phyloP scores from a whole-genome alignment of 169 alveolate genomes.

The Eimeria praecox region DNA sequence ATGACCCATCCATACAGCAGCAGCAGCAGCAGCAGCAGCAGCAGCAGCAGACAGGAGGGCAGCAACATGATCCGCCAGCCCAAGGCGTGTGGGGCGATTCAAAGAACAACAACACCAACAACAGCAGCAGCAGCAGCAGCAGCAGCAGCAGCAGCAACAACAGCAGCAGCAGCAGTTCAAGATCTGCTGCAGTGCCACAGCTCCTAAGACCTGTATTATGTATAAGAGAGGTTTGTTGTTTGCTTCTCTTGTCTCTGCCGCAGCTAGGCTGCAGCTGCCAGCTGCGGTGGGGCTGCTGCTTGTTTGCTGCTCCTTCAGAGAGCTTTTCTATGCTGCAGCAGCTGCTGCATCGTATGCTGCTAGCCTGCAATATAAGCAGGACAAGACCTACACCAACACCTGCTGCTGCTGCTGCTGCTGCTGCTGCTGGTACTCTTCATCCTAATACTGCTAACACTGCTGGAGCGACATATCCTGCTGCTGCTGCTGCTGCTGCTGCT shows the following conservation, averaged over 20 bases:
- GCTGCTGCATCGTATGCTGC: slow-evolving; percentile 72
- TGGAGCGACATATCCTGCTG: not conserved
- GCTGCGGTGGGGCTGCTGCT: slow-evolving; percentile 43
- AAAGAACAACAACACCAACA: not conserved
- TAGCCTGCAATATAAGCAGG: slow-evolving; percentile 71
- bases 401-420: slow-evolving; percentile 70
- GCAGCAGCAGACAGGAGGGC: slow-evolving; percentile 24
- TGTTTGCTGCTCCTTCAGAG: slow-evolving; percentile 55
- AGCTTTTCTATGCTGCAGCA: slow-evolving; percentile 66
- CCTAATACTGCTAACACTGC: not conserved
- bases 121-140: not conserved
- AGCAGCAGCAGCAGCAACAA: slow-evolving; percentile 35
- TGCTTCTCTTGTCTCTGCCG: slow-evolving; percentile 29
- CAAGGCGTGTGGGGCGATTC: not conserved
- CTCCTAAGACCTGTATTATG: slow-evolving; percentile 48
- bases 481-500: slow-evolving; percentile 63
- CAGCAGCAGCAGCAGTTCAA: not conserved
- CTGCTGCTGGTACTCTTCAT: not conserved
- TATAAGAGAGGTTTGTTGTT: not conserved
- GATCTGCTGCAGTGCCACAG: slow-evolving; percentile 35
- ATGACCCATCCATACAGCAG: not conserved
- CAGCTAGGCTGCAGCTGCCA: slow-evolving; percentile 62
- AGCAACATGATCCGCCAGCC: slow-evolving; percentile 7
- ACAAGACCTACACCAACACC: slow-evolving; percentile 13
- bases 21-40: slow-evolving; percentile 55